Base-by-base conservation (phyloP, 75 land plant genomes). In the Selaginella moellendorffii region DNA sequence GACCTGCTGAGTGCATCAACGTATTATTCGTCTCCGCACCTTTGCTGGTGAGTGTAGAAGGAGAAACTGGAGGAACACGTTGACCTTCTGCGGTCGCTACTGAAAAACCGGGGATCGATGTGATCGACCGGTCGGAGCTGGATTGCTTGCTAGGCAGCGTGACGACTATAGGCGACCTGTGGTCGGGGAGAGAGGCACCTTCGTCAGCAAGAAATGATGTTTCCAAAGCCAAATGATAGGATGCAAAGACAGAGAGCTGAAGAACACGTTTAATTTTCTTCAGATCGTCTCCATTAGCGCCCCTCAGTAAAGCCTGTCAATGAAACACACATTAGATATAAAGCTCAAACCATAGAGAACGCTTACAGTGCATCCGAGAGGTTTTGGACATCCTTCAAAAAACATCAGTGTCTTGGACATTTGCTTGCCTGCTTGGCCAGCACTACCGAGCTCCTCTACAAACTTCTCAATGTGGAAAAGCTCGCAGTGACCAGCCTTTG, bases 191-290 rank as follows among this genome's bases (percentile, higher is more conserved):
- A 24, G 69, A 74, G 19, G 87, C 91, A 66, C 97, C 97, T 74
- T 90, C 97, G 72, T 90, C 97, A 19, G 83, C 97, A 67, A 90
- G 80, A 62, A 90, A 90, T 27, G 97, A 90, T 5, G 88, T 86
- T 73, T 90, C 91, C 31, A 90, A 74, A 1, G 97, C 83, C 54
- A 90, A 71, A 66, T 90, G 97, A 74, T 90, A 90, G 2, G 97
- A 90, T 64, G 87, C 85, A 77, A 84, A 90, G 12, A 80, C 76
- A 1, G 97, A 83, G 75, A 70, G 79, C 29, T 86, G 83, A 46
- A 90, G 68, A 52, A 79, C 87, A 77, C 74, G 82, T 61, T 90
- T 90, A 62, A 90, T 78, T 69, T 79, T 86, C 78, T 86, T 82
- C 63, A 90, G 65, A 67, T 84, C 88, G 27, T 78, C 80, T 28